Evolutionary conservation across 2,329 filamentous ascomycete species (phyloP).

Genomic region (Hyphodiscus sp.): DNA sequence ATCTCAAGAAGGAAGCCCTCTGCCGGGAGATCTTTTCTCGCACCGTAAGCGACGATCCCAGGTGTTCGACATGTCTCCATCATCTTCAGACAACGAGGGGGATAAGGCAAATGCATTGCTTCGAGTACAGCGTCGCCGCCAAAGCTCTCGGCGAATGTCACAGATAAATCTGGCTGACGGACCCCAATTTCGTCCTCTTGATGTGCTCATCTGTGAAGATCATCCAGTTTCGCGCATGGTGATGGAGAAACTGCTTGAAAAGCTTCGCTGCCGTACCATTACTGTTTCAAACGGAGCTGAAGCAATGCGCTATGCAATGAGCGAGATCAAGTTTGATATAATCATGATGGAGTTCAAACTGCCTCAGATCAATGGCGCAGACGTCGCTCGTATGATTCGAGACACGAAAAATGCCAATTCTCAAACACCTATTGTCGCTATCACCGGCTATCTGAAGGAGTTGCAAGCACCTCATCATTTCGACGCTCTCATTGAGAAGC

Average conservation of each 20-base stretch:
- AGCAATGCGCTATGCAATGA: conserved; percentile 87
- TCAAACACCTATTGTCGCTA: conserved; percentile 89
- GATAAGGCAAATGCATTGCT: conserved; percentile 85
- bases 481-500: conserved; percentile 92
- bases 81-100: conserved; percentile 95
- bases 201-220: conserved; percentile 95
- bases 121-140: conserved; percentile 88
- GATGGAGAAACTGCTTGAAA: conserved; percentile 98
- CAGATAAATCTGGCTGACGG: conserved; percentile 81
- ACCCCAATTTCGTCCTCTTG: conserved; percentile 81
- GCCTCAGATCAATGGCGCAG: conserved; percentile 88
- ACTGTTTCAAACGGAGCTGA: conserved; percentile 86
- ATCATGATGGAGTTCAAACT: conserved; percentile 98
- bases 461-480: conserved; percentile 93
- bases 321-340: conserved; percentile 97
- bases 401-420: conserved; percentile 95
- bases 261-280: conserved; percentile 89
- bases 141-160: conserved; percentile 89
- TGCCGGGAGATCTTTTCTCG: conserved; percentile 57
- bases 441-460: conserved; percentile 97
- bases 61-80: conserved; percentile 92
- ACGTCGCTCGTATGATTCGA: conserved; percentile 95
- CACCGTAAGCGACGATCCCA: conserved; percentile 91
- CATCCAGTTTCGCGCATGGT: conserved; percentile 95
- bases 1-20: conserved; percentile 81